Percentiles rank a stretch among this genome's conserved stretches.
Conservation (phyloP, 305 asterid species). For the Caryopteris hybrid region DNA sequence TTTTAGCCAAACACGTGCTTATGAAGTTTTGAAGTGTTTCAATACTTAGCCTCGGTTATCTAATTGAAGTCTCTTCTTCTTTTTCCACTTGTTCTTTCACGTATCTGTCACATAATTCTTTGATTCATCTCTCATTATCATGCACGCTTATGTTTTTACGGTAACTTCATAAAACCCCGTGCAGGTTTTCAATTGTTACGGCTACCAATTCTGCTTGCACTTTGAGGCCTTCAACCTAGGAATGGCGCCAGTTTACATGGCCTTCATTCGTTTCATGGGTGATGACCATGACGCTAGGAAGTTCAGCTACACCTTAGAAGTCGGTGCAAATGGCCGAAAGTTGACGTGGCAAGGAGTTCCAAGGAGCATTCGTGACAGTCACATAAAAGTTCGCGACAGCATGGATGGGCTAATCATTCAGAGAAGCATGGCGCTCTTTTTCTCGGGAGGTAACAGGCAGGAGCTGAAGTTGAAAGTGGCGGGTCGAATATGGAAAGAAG, state of each 20-base stretch:
- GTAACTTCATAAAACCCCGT: not conserved
- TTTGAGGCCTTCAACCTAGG: slow-evolving; percentile 76
- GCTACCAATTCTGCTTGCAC: slow-evolving; percentile 74
- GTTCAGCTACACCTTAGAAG: slow-evolving; percentile 67
- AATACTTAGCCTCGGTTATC: too few species aligned
- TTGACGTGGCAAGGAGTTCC: slow-evolving; percentile 75
- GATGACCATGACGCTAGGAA: slow-evolving; percentile 62
- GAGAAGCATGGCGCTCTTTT: slow-evolving; percentile 64
- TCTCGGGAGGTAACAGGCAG: slow-evolving; percentile 59
- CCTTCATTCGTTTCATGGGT: slow-evolving; percentile 84
- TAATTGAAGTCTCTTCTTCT: too few species aligned
- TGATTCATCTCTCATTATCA: too few species aligned
- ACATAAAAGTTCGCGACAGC: slow-evolving; percentile 58
- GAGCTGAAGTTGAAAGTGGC: slow-evolving; percentile 72
- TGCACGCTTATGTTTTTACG: not conserved
- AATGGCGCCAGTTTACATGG: slow-evolving; percentile 68
- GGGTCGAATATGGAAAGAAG: slow-evolving; percentile 72
- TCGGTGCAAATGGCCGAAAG: slow-evolving; percentile 58
- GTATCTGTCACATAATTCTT: too few species aligned
- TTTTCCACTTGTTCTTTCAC: not conserved
- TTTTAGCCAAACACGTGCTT: too few species aligned
- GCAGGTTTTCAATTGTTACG: slow-evolving; percentile 75
- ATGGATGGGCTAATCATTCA: slow-evolving; percentile 73
- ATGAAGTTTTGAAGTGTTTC: too few species aligned
- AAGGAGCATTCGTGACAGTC: slow-evolving; percentile 74